A percentile compares a stretch with the other conserved stretches of the same genome.
Conservation (phyloP, 768 basidiomycete genomes). For the Boletus rex-veris region DNA sequence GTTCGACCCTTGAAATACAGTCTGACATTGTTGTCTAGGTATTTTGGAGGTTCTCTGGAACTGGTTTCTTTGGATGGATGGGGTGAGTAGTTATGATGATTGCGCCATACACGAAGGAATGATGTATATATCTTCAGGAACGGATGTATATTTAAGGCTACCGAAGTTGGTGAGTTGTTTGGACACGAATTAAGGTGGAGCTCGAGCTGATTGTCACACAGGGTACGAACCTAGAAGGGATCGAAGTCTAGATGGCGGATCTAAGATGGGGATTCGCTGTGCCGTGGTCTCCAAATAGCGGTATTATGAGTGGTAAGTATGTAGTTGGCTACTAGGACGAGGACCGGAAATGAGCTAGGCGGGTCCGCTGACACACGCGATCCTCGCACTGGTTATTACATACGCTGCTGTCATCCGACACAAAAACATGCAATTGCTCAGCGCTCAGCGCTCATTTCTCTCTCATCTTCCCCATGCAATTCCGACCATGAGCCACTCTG, state of each 20-base stretch:
- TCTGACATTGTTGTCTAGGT: conserved; percentile 39
- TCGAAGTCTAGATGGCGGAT: conserved; percentile 54
- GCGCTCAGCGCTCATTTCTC: conserved; percentile 15
- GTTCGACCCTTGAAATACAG: not conserved
- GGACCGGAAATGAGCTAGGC: conserved; percentile 10
- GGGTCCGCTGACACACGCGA: not conserved
- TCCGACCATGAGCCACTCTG: conserved; percentile 17
- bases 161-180: conserved; percentile 65
- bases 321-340: not conserved
- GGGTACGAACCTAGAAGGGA: conserved; percentile 85
- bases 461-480: not conserved
- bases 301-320: no score
- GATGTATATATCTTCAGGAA: conserved; percentile 44
- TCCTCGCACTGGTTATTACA: conserved; percentile 4
- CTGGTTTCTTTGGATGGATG: conserved; percentile 79
- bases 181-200: not conserved
- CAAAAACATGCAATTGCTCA: conserved; percentile 10
- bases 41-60: conserved; percentile 80
- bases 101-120: not conserved
- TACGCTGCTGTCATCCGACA: not conserved
- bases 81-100: conserved; percentile 47
- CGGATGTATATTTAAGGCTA: conserved; percentile 76
- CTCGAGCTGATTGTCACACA: conserved; percentile 25
- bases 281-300: no score
- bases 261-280: conserved; percentile 2